Evolutionary conservation across 169 alveolate species (phyloP), one percentile per base, ranked within the genome.

Genomic region (Plasmodium inui): DNA sequence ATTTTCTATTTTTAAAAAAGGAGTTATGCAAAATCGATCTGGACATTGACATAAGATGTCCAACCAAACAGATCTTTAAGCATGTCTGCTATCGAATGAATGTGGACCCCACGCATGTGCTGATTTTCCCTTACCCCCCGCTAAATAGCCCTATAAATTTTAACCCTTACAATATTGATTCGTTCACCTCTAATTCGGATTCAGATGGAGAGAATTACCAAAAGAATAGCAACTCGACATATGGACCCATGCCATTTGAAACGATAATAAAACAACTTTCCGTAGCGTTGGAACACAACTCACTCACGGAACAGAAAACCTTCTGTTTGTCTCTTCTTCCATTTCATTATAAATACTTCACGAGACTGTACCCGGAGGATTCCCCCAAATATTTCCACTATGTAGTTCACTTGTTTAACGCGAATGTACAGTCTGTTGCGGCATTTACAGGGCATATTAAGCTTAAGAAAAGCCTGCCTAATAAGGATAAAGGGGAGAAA

Each of bases 21-120:
- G 95, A 91, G 74, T 82, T 91, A 70, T 80, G 61, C 55, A 80
- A 91, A 82, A 81, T 91, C 46, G 96, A 70, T 82, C 71, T 82
- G 70, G 92, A 91, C 26, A 94, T 96, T 14, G 98, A 96, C 84
- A 92, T 96, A 19, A 70, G 98, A 71, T 82, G 93, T 28, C 98
- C 98, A 22, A 92, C 96, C 67, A 96, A 96, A 61, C 96, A 94
- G 74, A 96, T 95, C 28, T 92, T 96, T 57, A 82, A 96, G 78
- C 96, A 95, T 57, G 96, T 96, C 19, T 94, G 97, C 82, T 95
- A 97, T 95, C 73, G 93, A 82, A 80, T 96, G 96, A 96, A 96
- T 30, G 95, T 95, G 34, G 98, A 96, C 55, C 98, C 98, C 0
- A 93, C 97, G 26, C 98, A 94, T 80, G 95, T 94, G 53, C 76